Base-by-base conservation (phyloP, 306 rosid species). In the Leucaena leucocephala region DNA sequence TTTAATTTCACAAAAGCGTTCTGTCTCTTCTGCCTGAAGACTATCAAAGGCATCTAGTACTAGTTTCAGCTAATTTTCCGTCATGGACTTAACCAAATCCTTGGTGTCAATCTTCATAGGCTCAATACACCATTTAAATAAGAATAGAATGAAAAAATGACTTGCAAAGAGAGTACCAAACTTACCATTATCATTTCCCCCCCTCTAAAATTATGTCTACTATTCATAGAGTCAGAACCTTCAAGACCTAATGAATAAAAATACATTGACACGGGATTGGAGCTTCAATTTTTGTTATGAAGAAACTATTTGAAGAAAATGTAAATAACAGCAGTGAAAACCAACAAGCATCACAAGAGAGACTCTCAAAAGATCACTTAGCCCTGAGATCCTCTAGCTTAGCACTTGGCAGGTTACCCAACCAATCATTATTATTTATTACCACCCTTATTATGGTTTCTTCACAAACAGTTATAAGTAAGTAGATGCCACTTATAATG, bases 391-490 rank as follows among this genome's bases (percentile, higher is more conserved):
- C 27, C 27, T 27, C 27, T 27, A 27, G 27, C 27, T 27, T 27
- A 27, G 27, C 27, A 27, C 27, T 27, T 27, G 27, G 27, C 27
- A 27, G 27, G 27, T 27, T 27, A 27, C 27, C 27, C 27, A 27
- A 27, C 27, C 27, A 27, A 27, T 27, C 27, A 27, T 27, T 27
- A 27, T 27, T 27, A 27, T 27, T 27, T 27, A 27, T 27, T 27
- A 27, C 27, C 27, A 27, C 27, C 27, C 27, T 27, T 27, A 27
- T 27, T 27, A 27, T 27, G 27, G 27, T 27, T 27, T 27, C 49
- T 22, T 76, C 27, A 21, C 38, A 68, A n/a, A 13, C 62, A 49
- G 65, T 75, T 76, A 76, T 40, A 36, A 48, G 73, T 19, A 33
- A 62, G 43, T 50, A 77, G 49, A 68, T 36, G 19, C 4, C 68